Evolutionary conservation across 148 eudicot species (phyloP).

Genomic region (Rhododendron simsii): DNA sequence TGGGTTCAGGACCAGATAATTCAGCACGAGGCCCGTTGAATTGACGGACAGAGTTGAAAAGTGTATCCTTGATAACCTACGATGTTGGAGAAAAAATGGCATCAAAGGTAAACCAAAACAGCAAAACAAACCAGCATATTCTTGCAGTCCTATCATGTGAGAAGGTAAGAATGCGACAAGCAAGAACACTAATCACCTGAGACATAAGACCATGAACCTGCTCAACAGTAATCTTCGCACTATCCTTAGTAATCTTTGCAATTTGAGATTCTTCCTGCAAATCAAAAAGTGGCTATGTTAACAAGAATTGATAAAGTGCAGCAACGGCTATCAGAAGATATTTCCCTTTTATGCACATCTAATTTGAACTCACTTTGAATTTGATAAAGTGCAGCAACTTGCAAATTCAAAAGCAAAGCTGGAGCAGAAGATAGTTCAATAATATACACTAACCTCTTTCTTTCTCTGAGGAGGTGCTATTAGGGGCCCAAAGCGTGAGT

Average conservation of each 20-base stretch:
- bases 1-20: constrained; percentile 84
- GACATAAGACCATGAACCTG: constrained; percentile 99
- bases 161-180: neutral
- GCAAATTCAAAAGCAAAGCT: neutral
- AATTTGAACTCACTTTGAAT: neutral
- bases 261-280: constrained; percentile 93
- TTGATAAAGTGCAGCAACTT: neutral
- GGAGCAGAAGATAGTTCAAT: neutral
- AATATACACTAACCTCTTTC: constrained; percentile 65
- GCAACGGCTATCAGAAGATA: neutral
- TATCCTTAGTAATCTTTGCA: constrained; percentile 90
- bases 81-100: neutral
- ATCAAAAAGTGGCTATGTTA: neutral
- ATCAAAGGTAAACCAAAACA: neutral
- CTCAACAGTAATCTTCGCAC: constrained; percentile 99
- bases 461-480: constrained; percentile 67
- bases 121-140: neutral
- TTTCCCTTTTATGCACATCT: too few relatives aligned
- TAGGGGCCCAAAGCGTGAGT: constrained; percentile 72
- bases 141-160: neutral
- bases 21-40: constrained; percentile 46
- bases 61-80: constrained; percentile 90
- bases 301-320: neutral
- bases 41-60: constrained; percentile 78
- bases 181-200: constrained; percentile 45